Evolutionary conservation across 2,329 filamentous ascomycete genomes (phyloP), one percentile per base, ranked within the genome.

Genomic region (Colletotrichum echinochloae): DNA sequence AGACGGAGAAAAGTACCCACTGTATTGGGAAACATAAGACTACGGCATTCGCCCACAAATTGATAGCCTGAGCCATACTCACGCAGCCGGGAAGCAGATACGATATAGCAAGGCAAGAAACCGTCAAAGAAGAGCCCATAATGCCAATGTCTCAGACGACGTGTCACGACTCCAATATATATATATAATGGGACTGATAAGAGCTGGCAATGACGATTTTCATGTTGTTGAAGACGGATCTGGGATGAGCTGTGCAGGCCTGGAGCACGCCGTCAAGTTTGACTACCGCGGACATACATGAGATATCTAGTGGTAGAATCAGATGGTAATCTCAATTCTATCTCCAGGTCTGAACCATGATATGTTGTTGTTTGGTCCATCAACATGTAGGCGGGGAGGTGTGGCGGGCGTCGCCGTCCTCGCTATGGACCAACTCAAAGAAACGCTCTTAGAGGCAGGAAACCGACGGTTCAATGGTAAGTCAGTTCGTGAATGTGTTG

Each of bases 111-210:
- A 9, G 14, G 5, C 3, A 26, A 30, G 23, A 28, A 3, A 44
- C 2, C 2, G 8, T 30, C 6, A 18, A 51, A 9, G 5, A 0
- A 11, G 14, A 18, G 6, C 9, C 6, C 11, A 4, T 20, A 5
- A 0, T 9, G 9, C 12, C 9, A 1, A 46, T 5, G 0, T 23
- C 1, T 46, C 0, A 12, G n/a, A 23, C n/a, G 23, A 12, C 2
- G 3, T n/a, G n/a, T 46, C 44, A 12, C 23, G 44, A 46, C 1
- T 2, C 16, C 20, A 23, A 46, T n/a, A n/a, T n/a, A n/a, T 33
- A 33, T 33, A 5, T 8, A 33, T 33, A 39, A 16, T 3, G 16
- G 5, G 16, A 14, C 9, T 39, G 12, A 16, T 4, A 16, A 14
- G 9, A 46, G n/a, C n/a, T 20, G 18, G 7, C 5, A 18, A 20